phyloP scores from a whole-genome alignment of 2,329 filamentous ascomycete genomes.

The Hymenoscyphus scutula region DNA sequence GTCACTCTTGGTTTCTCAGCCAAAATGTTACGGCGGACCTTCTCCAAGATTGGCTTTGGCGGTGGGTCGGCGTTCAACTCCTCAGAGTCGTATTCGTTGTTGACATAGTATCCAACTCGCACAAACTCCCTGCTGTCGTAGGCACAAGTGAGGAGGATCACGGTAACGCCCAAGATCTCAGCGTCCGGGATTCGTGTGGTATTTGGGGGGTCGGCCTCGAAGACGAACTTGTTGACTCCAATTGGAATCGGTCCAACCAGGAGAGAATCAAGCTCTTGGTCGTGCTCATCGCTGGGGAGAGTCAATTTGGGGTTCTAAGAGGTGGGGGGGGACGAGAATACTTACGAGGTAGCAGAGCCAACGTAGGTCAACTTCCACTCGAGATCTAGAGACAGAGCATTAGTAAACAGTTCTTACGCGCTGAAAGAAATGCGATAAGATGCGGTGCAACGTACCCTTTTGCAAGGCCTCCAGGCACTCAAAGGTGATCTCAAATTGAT shows the following conservation, averaged over 20 bases:
- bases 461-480: constrained; percentile 93
- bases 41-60: constrained; percentile 87
- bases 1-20: constrained; percentile 98
- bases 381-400: constrained; percentile 61
- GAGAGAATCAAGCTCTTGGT: constrained; percentile 96
- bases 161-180: constrained; percentile 94
- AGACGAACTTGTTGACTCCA: constrained; percentile 97
- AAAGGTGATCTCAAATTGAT: constrained; percentile 98
- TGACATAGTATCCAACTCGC: constrained; percentile 98
- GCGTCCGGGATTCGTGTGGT: constrained; percentile 87
- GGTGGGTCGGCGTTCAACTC: constrained; percentile 87
- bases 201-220: constrained; percentile 91
- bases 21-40: constrained; percentile 86
- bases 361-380: constrained; percentile 99
- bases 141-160: constrained; percentile 92
- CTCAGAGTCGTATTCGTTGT: constrained; percentile 96
- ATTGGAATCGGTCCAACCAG: constrained; percentile 97
- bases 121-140: constrained; percentile 98
- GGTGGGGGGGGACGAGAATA: constrained; percentile 29
- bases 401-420: constrained; percentile 7
- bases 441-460: constrained; percentile 62
- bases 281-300: constrained; percentile 63
- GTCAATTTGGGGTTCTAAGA: background rate
- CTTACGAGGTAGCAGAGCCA: constrained; percentile 94
- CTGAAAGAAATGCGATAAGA: constrained; percentile 1